phyloP scores from a whole-genome alignment of 2,329 filamentous ascomycete genomes.

The Ophiostoma montium region DNA sequence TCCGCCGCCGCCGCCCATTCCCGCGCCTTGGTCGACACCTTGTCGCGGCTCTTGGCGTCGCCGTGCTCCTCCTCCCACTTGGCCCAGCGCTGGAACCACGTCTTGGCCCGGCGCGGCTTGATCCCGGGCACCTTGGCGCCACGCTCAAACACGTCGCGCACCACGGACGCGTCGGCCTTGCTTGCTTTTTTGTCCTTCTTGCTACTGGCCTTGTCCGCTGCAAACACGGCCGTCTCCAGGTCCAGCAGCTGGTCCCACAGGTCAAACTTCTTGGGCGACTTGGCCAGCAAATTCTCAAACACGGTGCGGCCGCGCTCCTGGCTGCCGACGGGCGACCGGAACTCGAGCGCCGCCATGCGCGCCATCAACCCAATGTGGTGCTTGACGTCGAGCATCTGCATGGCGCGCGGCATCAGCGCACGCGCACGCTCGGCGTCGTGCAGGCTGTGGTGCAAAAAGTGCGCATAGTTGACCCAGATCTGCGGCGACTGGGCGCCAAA shows the following conservation, averaged over 20 bases:
- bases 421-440: slow-evolving; percentile 60
- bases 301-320: slow-evolving; percentile 86
- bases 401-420: slow-evolving; percentile 65
- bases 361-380: slow-evolving; percentile 59
- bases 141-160: slow-evolving; percentile 71
- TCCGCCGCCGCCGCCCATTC: slow-evolving; percentile 49
- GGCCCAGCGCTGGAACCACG: slow-evolving; percentile 85
- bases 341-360: slow-evolving; percentile 86
- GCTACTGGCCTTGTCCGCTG: slow-evolving; percentile 22
- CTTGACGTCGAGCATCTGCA: slow-evolving; percentile 63
- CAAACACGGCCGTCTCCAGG: slow-evolving; percentile 55
- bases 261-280: slow-evolving; percentile 80
- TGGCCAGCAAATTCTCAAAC: slow-evolving; percentile 74
- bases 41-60: slow-evolving; percentile 53
- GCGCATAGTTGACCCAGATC: slow-evolving; percentile 90
- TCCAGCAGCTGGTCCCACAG: slow-evolving; percentile 89
- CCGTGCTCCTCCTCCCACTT: slow-evolving; percentile 71
- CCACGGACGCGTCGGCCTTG: slow-evolving; percentile 31
- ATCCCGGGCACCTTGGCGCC: slow-evolving; percentile 54
- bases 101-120: slow-evolving; percentile 70
- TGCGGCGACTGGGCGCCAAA: slow-evolving; percentile 66
- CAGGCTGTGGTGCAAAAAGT: slow-evolving; percentile 69
- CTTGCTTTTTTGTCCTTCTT: slow-evolving; percentile 26
- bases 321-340: slow-evolving; percentile 68
- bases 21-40: slow-evolving; percentile 54